A percentile compares a stretch with the other conserved stretches of the same genome.
Evolutionary conservation across 1,139 yeast species (phyloP).

Genomic region (Dujonia santamariae): DNA sequence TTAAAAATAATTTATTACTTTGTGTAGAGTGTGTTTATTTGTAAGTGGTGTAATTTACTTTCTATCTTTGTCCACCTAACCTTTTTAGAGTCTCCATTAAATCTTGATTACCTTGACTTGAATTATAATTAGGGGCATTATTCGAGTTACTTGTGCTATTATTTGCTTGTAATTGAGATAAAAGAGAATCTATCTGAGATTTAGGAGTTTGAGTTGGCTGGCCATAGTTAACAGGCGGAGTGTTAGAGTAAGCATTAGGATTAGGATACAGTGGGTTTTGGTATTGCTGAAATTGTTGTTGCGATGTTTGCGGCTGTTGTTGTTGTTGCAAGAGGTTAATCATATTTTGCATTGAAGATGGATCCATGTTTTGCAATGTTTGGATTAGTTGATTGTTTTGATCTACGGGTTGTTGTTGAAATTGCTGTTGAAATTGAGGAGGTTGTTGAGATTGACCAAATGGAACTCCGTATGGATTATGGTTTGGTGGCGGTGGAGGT

Average conservation of each 20-base stretch:
- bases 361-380: constrained; percentile 44
- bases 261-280: constrained; percentile 1
- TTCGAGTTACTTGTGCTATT: constrained; percentile 3
- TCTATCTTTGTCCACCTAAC: constrained; percentile 18
- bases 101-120: constrained; percentile 8
- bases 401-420: constrained; percentile 2
- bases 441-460: constrained; percentile 9
- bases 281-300: constrained; percentile 8
- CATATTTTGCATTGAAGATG: constrained; percentile 49
- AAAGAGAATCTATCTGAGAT: constrained; percentile 25
- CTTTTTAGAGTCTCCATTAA: constrained; percentile 40
- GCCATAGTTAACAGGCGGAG: constrained; percentile 10
- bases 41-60: neutral
- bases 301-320: constrained; percentile 13
- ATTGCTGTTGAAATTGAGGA: constrained; percentile 14
- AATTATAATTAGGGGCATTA: constrained; percentile 12
- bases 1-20: no score
- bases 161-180: constrained; percentile 28
- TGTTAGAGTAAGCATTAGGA: constrained; percentile 8
- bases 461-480: constrained; percentile 5
- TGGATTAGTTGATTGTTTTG: constrained; percentile 4
- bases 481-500: constrained; percentile 6
- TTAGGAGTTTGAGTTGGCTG: constrained; percentile 14
- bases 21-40: no score
- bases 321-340: constrained; percentile 36